Evolutionary conservation across 371 early-diverging fungal species (phyloP).

Genomic region (Basidiobolus heterosporus): DNA sequence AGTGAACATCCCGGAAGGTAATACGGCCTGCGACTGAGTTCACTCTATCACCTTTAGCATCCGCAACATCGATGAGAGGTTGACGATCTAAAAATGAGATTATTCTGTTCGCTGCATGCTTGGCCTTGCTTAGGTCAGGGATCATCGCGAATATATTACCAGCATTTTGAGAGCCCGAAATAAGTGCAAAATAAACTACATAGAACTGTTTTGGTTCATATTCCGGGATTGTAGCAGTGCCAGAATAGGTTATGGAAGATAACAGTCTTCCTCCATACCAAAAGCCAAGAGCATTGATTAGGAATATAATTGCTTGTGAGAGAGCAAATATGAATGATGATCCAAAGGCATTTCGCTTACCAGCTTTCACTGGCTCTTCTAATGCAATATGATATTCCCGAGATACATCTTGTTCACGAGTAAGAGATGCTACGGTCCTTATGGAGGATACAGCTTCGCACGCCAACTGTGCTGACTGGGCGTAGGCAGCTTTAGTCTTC

Average conservation of each 20-base stretch:
- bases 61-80: conserved; percentile 30
- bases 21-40: conserved; percentile 32
- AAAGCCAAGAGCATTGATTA: conserved; percentile 45
- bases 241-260: too few species aligned
- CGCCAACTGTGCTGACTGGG: conserved; percentile 51
- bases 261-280: conserved; percentile 38
- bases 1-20: conserved; percentile 36
- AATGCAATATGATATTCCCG: conserved; percentile 36
- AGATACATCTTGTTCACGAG: conserved; percentile 53
- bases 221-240: conserved; percentile 12
- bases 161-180: background rate
- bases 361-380: conserved; percentile 29
- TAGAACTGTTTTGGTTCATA: conserved; percentile 16
- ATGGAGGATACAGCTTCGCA: conserved; percentile 75
- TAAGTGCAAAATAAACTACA: conserved; percentile 28
- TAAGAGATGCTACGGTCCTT: conserved; percentile 70
- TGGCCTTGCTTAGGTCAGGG: conserved; percentile 22
- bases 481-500: conserved; percentile 43
- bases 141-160: background rate
- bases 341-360: conserved; percentile 26
- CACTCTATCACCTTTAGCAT: conserved; percentile 17
- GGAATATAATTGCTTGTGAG: conserved; percentile 17
- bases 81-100: conserved; percentile 35
- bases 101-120: conserved; percentile 56
- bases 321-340: conserved; percentile 36